Evolutionary conservation across 2,329 filamentous ascomycete species (phyloP).

Genomic region (Xylaria sp.): DNA sequence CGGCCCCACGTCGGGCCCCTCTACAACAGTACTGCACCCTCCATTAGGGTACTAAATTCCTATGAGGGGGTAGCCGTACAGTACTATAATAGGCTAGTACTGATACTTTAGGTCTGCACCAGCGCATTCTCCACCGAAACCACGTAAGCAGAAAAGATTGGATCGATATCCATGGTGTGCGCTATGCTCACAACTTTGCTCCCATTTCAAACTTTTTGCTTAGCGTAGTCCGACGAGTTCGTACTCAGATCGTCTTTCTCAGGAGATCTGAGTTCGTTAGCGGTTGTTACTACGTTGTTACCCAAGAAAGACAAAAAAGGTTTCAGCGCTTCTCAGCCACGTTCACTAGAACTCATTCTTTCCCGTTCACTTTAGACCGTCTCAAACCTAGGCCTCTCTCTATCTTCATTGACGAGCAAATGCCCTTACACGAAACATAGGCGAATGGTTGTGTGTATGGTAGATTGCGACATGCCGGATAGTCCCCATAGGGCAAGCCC

Average conservation of each 20-base stretch:
- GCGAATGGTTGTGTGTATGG: constrained; percentile 4
- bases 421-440: constrained; percentile 7
- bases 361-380: constrained; percentile 2
- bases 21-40: neutral
- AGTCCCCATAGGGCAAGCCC: constrained; percentile 46
- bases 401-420: constrained; percentile 3
- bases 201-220: constrained; percentile 8
- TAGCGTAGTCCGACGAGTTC: constrained; percentile 10
- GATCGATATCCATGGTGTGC: constrained; percentile 1
- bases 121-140: constrained; percentile 29
- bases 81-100: constrained; percentile 16
- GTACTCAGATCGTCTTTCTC: constrained; percentile 29
- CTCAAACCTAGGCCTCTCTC: neutral
- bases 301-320: neutral
- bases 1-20: constrained; percentile 29
- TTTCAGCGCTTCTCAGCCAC: constrained; percentile 2
- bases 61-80: neutral
- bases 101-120: constrained; percentile 17
- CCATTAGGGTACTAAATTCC: neutral
- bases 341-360: constrained; percentile 27
- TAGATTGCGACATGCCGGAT: constrained; percentile 39
- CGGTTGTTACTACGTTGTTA: neutral
- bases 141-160: constrained; percentile 41
- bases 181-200: constrained; percentile 16
- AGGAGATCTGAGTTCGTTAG: constrained; percentile 23